Percentiles rank a stretch among this genome's conserved stretches.
These are phyloP conservation scores for Kodamaea hsintzibuensis DNA, from an alignment of 805 yeast genomes.

Conservation along the genomic window DNA sequence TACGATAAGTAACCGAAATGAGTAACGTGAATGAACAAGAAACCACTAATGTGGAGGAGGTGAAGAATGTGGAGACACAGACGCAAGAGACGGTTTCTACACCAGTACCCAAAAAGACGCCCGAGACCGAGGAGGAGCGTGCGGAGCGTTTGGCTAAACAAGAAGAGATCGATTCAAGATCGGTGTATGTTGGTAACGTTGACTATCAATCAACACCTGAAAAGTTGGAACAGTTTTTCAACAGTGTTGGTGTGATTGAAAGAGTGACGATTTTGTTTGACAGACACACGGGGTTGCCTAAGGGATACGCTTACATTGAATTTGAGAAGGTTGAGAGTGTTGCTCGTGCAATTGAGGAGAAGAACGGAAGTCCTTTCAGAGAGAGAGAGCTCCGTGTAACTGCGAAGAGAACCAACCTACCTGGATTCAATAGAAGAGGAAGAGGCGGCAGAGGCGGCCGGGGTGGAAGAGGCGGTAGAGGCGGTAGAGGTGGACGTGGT, in stretches of 20 bases:
- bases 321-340: constrained; percentile 47
- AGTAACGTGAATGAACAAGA: background rate
- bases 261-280: constrained; percentile 54
- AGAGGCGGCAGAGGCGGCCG: constrained; percentile 31
- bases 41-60: background rate
- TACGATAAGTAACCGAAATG: background rate
- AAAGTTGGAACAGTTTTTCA: constrained; percentile 49
- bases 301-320: constrained; percentile 67
- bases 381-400: constrained; percentile 50
- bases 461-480: constrained; percentile 30
- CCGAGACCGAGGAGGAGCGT: constrained; percentile 34
- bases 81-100: background rate
- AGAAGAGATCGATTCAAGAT: constrained; percentile 50
- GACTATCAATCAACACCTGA: constrained; percentile 51
- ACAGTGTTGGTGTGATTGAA: constrained; percentile 45
- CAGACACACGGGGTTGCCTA: constrained; percentile 45
- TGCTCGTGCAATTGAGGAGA: constrained; percentile 43
- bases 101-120: constrained; percentile 5
- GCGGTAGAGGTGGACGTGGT: constrained; percentile 30
- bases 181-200: constrained; percentile 56
- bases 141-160: constrained; percentile 37
- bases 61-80: background rate
- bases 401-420: constrained; percentile 55
- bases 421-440: constrained; percentile 39
- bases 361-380: constrained; percentile 44